Evolutionary conservation across 164 flowering plant genomes (phyloP).

Genomic region (Protea cynaroides): DNA sequence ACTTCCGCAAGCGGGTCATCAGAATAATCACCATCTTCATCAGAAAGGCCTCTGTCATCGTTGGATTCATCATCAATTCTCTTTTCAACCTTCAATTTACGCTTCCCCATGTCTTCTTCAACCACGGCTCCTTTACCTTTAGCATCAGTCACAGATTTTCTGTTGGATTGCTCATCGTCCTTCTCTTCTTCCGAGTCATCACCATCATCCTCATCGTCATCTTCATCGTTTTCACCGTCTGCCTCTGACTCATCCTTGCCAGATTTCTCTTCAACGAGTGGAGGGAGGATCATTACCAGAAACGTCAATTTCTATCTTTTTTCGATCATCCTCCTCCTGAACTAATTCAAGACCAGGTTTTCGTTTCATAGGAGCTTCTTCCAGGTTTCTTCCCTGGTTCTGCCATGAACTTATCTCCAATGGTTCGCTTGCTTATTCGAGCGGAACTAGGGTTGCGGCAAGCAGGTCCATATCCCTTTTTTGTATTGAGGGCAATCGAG

Average conservation of each 20-base stretch:
- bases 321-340: constrained; percentile 18
- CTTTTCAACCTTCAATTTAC: constrained; percentile 38
- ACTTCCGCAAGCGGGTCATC: constrained; percentile 89
- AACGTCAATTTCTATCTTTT: constrained; percentile 32
- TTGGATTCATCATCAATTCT: constrained; percentile 28
- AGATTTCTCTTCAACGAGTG: constrained; percentile 2
- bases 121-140: constrained; percentile 57
- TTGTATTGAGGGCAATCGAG: too few species aligned
- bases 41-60: constrained; percentile 22
- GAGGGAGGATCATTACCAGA: constrained; percentile 7
- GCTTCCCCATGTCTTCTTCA: constrained; percentile 46
- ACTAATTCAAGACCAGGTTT: constrained; percentile 22
- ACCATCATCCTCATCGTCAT: constrained; percentile 5
- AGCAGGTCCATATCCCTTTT: too few species aligned
- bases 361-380: constrained; percentile 37
- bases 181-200: constrained; percentile 13
- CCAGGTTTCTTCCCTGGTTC: constrained; percentile 26
- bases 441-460: constrained; percentile 1
- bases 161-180: constrained; percentile 25
- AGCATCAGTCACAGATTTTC: constrained; percentile 26
- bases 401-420: constrained; percentile 28
- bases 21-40: constrained; percentile 48
- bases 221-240: constrained; percentile 1
- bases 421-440: not conserved
- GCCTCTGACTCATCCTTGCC: not conserved